Evolutionary conservation across 768 basidiomycete genomes (phyloP).

Genomic region (Pleurotus tuoliensis): DNA sequence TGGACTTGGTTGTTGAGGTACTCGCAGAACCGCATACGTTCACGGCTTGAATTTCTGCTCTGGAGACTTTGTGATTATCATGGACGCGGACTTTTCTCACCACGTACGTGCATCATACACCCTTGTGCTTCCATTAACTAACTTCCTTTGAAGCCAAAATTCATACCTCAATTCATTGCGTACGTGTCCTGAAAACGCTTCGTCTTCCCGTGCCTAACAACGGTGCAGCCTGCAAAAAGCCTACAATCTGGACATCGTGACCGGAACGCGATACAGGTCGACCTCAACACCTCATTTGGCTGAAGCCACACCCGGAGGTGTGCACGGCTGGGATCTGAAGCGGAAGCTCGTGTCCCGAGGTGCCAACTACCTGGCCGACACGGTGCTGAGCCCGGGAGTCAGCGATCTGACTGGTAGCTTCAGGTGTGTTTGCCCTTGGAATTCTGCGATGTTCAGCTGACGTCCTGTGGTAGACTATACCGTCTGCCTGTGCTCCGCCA

Average conservation of each 20-base stretch:
- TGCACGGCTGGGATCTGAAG: conserved; percentile 90
- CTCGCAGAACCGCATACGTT: conserved; percentile 80
- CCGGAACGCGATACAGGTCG: conserved; percentile 83
- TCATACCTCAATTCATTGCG: conserved; percentile 91
- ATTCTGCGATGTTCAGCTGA: background rate
- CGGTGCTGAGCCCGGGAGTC: conserved; percentile 79
- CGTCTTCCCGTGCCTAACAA: conserved; percentile 3
- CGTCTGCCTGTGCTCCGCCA: conserved; percentile 70
- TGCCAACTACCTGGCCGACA: conserved; percentile 87
- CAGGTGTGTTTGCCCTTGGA: conserved; percentile 43
- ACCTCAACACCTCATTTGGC: conserved; percentile 51
- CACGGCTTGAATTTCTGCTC: conserved; percentile 87
- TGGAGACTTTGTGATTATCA: conserved; percentile 93
- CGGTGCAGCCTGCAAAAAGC: conserved; percentile 66
- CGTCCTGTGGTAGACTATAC: conserved; percentile 58
- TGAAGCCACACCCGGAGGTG: conserved; percentile 73
- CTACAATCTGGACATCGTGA: conserved; percentile 90
- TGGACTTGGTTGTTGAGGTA: background rate
- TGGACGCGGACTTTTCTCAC: conserved; percentile 97
- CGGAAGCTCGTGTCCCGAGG: conserved; percentile 86
- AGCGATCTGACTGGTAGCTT: conserved; percentile 92
- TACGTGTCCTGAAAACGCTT: conserved; percentile 22
- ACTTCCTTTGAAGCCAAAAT: conserved; percentile 67
- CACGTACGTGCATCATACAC: conserved; percentile 53
- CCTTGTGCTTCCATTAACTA: background rate